phyloP scores from a whole-genome alignment of 192 early-diverging fungal genomes.

The Backusella mclennaniae region DNA sequence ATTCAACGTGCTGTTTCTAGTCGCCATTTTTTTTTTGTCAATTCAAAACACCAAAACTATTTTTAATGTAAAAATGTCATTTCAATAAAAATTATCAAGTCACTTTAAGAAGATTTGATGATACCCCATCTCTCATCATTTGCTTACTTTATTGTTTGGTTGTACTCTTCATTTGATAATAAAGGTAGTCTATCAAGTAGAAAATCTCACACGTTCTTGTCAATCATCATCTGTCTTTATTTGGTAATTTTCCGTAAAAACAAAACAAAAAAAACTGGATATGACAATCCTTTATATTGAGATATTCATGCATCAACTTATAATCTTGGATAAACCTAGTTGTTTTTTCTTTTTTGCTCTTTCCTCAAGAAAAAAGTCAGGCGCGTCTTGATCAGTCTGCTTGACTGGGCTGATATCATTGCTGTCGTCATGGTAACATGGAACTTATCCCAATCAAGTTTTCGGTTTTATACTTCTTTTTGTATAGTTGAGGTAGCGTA shows the following conservation, averaged over 20 bases:
- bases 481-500: not conserved
- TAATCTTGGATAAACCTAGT: not conserved
- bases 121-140: not conserved
- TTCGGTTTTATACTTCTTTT: not conserved
- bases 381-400: not conserved
- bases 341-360: not conserved
- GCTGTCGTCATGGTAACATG: not conserved
- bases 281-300: not conserved
- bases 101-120: not conserved
- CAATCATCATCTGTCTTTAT: not conserved
- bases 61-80: not conserved
- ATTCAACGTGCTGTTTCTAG: not conserved
- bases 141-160: not conserved
- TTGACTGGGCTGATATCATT: not conserved
- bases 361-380: not conserved
- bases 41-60: not conserved
- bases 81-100: not conserved
- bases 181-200: not conserved
- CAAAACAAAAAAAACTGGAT: not conserved
- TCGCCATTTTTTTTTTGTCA: not conserved
- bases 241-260: not conserved
- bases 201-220: slow-evolving; percentile 2
- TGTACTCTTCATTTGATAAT: not conserved
- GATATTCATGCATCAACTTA: not conserved
- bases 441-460: not conserved